A percentile compares a stretch with the other conserved stretches of the same genome.
phyloP scores from a whole-genome alignment of 2,329 filamentous ascomycete genomes.

The Penicillium sp. region DNA sequence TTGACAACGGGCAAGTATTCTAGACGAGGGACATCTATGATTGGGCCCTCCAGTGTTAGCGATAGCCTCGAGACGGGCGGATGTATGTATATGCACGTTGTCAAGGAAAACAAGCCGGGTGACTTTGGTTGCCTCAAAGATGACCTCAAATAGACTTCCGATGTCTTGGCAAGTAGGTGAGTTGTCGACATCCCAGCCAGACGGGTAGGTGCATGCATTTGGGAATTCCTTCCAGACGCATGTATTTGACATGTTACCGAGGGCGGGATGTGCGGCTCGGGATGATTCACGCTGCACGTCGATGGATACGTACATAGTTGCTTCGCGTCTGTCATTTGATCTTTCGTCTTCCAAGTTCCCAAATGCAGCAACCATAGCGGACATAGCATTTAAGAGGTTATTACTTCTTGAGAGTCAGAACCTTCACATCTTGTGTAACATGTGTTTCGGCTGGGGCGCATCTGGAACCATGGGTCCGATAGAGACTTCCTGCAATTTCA shows the following conservation, averaged over 20 bases:
- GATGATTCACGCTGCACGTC: neutral
- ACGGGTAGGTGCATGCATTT: too few species aligned
- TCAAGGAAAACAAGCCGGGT: neutral
- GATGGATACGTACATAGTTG: neutral
- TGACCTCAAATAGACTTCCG: neutral
- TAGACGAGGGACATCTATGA: conserved; percentile 3
- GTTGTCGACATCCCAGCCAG: neutral
- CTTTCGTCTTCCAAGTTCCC: neutral
- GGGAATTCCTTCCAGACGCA: neutral
- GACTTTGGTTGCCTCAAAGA: neutral
- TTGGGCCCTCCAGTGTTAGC: neutral
- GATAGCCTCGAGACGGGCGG: neutral
- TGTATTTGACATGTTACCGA: neutral
- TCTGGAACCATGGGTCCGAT: neutral
- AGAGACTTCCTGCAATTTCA: neutral
- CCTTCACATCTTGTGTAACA: conserved; percentile 1
- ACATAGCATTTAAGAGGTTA: too few species aligned
- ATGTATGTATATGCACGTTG: neutral
- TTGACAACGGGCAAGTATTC: neutral
- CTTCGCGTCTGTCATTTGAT: neutral
- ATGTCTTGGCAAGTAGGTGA: neutral
- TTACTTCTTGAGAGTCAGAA: neutral
- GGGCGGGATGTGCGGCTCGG: neutral
- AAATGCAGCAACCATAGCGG: neutral
- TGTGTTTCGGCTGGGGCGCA: neutral